phyloP scores from a whole-genome alignment of 1,284 basidiomycete genomes.

The Stereum hirsutum region DNA sequence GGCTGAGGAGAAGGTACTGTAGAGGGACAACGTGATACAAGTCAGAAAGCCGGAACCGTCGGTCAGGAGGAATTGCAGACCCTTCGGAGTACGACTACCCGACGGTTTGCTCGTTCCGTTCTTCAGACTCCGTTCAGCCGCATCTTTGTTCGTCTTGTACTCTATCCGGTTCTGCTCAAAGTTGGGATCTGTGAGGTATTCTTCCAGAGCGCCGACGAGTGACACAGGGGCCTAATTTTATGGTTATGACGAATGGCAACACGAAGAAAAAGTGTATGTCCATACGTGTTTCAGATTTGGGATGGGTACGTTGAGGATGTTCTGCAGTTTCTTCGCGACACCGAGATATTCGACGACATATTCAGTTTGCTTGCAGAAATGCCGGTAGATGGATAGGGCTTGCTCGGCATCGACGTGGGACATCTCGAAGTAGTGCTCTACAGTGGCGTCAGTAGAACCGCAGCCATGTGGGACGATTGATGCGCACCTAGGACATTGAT shows the following conservation, averaged over 20 bases:
- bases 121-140: conserved; percentile 47
- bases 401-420: conserved; percentile 84
- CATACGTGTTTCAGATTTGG: conserved; percentile 90
- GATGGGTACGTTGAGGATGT: conserved; percentile 87
- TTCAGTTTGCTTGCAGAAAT: conserved; percentile 94
- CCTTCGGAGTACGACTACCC: conserved; percentile 22
- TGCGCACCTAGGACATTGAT: conserved; percentile 85
- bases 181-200: conserved; percentile 92
- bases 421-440: conserved; percentile 99
- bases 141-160: conserved; percentile 82
- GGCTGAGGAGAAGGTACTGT: conserved; percentile 16
- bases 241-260: background rate
- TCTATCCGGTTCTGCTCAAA: conserved; percentile 93
- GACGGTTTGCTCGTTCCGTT: conserved; percentile 17
- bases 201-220: conserved; percentile 86
- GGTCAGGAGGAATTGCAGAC: background rate
- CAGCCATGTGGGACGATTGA: background rate
- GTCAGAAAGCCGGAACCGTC: background rate
- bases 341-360: conserved; percentile 89
- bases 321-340: conserved; percentile 89
- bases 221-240: conserved; percentile 78
- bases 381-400: conserved; percentile 85
- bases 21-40: no score
- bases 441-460: background rate
- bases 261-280: conserved; percentile 9